These are phyloP conservation scores for Saccharum hybrid DNA, from an alignment of 202 grass and related monocot species.

Conservation along the genomic window DNA sequence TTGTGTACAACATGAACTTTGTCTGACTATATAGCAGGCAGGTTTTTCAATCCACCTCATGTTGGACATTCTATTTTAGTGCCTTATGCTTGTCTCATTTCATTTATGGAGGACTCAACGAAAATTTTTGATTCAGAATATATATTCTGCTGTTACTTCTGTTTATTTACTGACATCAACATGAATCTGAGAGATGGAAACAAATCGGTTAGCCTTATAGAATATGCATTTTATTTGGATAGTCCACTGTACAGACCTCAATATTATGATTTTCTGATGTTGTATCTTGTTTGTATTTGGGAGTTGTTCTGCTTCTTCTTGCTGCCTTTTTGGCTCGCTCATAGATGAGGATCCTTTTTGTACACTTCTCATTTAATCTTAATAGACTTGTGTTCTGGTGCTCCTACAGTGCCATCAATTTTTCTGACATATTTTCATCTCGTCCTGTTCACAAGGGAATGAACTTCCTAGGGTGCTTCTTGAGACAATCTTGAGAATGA, in stretches of 20 bases:
- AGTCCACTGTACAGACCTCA: background rate
- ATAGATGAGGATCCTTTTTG: background rate
- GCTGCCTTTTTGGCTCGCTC: background rate
- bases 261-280: background rate
- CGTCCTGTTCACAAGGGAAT: slow-evolving; percentile 58
- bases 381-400: background rate
- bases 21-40: background rate
- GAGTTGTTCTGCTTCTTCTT: slow-evolving; percentile 1
- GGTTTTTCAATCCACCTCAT: background rate
- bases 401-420: background rate
- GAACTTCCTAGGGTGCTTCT: slow-evolving; percentile 71
- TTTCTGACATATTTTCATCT: slow-evolving; percentile 18
- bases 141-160: background rate
- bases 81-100: background rate
- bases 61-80: background rate
- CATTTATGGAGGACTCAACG: background rate
- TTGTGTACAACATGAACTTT: background rate
- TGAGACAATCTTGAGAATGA: slow-evolving; percentile 94
- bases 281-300: background rate
- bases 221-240: background rate
- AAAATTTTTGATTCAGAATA: slow-evolving; percentile 1
- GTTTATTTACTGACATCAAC: background rate
- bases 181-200: background rate
- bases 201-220: background rate
- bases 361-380: slow-evolving; percentile 1